A percentile compares a stretch with the other conserved stretches of the same genome.
phyloP scores from a whole-genome alignment of 1,139 yeast species.

The Sugiyamaella sp. region DNA sequence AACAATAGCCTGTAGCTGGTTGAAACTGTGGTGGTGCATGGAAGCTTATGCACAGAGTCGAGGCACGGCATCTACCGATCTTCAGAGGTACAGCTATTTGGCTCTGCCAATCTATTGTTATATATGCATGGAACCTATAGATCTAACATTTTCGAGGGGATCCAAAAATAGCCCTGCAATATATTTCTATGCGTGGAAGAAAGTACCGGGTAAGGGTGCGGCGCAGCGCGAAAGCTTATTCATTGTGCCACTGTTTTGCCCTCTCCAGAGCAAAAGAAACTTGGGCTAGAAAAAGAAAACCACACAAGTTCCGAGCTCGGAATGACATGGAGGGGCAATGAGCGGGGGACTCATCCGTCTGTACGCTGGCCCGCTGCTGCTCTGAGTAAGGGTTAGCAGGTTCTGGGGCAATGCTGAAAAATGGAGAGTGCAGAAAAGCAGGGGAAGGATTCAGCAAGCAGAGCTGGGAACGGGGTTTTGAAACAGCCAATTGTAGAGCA shows the following conservation, averaged over 20 bases:
- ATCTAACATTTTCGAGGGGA: neutral
- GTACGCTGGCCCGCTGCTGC: too few species aligned
- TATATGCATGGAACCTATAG: conserved; percentile 7
- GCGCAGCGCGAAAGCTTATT: conserved; percentile 1
- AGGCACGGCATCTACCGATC: conserved; percentile 10
- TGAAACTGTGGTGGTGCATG: neutral
- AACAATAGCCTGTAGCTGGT: neutral
- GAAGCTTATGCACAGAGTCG: conserved; percentile 1
- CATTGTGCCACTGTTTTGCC: neutral
- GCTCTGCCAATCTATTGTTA: neutral
- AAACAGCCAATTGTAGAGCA: too few species aligned
- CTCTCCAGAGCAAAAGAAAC: neutral
- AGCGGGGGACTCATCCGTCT: too few species aligned
- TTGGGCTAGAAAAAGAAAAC: neutral
- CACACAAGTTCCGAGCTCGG: neutral
- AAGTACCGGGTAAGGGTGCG: conserved; percentile 7
- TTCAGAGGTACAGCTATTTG: neutral
- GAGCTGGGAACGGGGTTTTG: too few species aligned
- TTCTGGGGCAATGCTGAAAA: too few species aligned
- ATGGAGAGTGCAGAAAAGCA: too few species aligned
- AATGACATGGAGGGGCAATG: neutral
- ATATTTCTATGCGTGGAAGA: conserved; percentile 1
- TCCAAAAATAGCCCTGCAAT: conserved; percentile 5
- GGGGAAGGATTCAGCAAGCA: too few species aligned
- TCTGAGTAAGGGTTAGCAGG: too few species aligned